phyloP scores from a whole-genome alignment of 2,329 filamentous ascomycete species.

The Monosporascus sp. region DNA sequence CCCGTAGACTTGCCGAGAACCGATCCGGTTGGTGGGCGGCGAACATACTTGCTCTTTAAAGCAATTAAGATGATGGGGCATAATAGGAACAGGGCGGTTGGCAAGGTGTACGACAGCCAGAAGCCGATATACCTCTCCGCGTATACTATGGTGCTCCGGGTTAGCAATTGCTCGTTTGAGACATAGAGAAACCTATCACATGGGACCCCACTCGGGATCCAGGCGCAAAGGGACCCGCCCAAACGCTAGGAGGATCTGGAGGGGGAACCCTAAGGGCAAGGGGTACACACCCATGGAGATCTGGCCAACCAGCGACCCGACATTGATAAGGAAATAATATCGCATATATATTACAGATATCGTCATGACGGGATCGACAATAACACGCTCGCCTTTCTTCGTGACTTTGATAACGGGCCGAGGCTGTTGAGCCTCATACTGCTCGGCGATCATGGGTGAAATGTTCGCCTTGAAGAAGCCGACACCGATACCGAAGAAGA shows the following conservation, averaged over 20 bases:
- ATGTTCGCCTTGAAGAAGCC: constrained; percentile 67
- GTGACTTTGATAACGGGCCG: constrained; percentile 44
- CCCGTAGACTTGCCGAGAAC: constrained; percentile 63
- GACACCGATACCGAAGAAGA: constrained; percentile 59
- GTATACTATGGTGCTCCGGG: constrained; percentile 42
- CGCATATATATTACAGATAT: constrained; percentile 55
- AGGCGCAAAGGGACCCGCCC: too few relatives aligned
- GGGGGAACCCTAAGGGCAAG: not conserved
- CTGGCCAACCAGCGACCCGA: constrained; percentile 58
- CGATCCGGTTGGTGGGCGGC: constrained; percentile 62
- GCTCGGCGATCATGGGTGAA: constrained; percentile 58
- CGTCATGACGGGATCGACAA: constrained; percentile 56
- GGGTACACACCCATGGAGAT: constrained; percentile 45
- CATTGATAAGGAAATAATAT: constrained; percentile 69
- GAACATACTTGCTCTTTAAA: constrained; percentile 57
- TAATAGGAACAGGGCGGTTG: constrained; percentile 59
- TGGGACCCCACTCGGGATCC: too few relatives aligned
- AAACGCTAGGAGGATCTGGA: too few relatives aligned
- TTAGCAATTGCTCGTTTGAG: not conserved
- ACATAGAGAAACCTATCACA: not conserved
- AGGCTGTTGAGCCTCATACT: constrained; percentile 43
- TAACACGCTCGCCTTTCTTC: constrained; percentile 52
- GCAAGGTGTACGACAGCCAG: constrained; percentile 66
- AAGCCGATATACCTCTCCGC: constrained; percentile 73
- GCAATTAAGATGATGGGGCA: constrained; percentile 59